Base-by-base conservation (phyloP, 371 early-diverging fungal genomes). In the Mucor velutinosus region DNA sequence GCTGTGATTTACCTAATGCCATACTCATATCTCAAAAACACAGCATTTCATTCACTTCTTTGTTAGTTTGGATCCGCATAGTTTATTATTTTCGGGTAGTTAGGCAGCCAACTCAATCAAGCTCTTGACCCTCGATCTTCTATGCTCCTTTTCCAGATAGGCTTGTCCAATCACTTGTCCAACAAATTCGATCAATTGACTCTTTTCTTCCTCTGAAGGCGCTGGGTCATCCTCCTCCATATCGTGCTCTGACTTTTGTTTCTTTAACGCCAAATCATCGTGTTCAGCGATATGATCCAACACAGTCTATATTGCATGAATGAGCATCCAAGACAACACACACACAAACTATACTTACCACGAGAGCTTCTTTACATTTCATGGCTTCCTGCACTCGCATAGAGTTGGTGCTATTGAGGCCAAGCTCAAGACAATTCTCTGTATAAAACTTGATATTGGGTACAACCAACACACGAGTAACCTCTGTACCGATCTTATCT, bases 361-460 rank as follows among this genome's bases (percentile, higher is more conserved):
- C 61, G 25, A 84, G 62, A 1, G 84, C 84, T 11, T 78, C 74
- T 64, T 70, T 72, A 53, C 84, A 84, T 47, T 71, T 78, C 12
- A 58, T 41, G 1, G 82, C 84, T 49, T 80, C 82, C 25, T 71
- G 65, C 11, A 75, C 65, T 51, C 71, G 58, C 21, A 70, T 35
- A 21, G 78, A 64, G 47, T 69, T 74, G 30, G 62, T 49, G 25
- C 74, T 73, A 5, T 68, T 47, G 14, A 76, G 41, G 3, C 77
- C 70, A 19, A 61, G 23, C 4, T 66, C 21, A 15, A 83, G 69
- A 58, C 81, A 73, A 58, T 78, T 70, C 7, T 75, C 82, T 21
- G 82, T 77, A 68, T 89, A 90, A 27, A 86, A 87, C 64, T 84
- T 86, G 62, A 91, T 75, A 67, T 97, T 94, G 3, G 96, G 96